Conservation (phyloP, 768 basidiomycete genomes). For the Rhizopogon rudus region DNA sequence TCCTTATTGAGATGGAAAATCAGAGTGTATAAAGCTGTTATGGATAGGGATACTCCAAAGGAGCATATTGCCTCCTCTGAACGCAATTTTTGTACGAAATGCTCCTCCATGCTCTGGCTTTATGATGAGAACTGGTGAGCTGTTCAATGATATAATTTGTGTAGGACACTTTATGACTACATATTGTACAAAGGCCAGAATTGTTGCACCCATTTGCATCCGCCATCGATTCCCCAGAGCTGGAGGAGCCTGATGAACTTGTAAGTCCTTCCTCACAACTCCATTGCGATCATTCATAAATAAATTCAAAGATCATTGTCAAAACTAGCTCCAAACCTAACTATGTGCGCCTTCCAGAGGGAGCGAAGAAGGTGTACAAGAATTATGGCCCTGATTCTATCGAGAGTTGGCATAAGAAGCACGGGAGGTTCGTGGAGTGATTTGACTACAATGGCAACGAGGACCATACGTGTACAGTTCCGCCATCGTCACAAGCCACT, state of each 20-base stretch:
- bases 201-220: constrained; percentile 65
- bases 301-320: constrained; percentile 36
- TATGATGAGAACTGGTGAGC: constrained; percentile 51
- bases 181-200: constrained; percentile 44
- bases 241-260: constrained; percentile 45
- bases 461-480: no score
- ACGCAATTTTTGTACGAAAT: constrained; percentile 58
- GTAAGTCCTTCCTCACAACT: constrained; percentile 26
- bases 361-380: constrained; percentile 42
- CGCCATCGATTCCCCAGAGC: constrained; percentile 57
- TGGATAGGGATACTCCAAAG: constrained; percentile 49
- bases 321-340: constrained; percentile 47
- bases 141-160: not conserved
- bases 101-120: constrained; percentile 64
- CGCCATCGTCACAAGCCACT: no score
- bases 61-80: constrained; percentile 49
- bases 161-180: not conserved
- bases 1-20: not conserved
- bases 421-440: constrained; percentile 35
- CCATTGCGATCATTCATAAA: not conserved
- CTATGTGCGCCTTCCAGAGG: constrained; percentile 62
- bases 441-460: no score
- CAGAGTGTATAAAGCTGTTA: constrained; percentile 59
- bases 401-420: constrained; percentile 57
- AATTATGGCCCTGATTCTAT: constrained; percentile 41